Evolutionary conservation across 2,329 filamentous ascomycete species (phyloP).

Genomic region (Cyphellophora europaea): DNA sequence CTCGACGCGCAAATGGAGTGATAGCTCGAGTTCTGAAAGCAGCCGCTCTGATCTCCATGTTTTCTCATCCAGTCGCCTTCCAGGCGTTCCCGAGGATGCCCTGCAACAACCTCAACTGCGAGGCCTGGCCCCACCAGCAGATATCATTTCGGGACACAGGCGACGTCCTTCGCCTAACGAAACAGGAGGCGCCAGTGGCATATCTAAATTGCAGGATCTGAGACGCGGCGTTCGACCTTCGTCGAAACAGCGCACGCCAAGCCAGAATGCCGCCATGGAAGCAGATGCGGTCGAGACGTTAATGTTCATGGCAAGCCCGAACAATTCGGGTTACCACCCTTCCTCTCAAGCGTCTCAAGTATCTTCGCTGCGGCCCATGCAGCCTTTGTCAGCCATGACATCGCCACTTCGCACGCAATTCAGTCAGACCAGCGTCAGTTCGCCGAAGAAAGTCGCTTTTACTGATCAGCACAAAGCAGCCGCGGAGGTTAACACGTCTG

Average conservation of each 20-base stretch:
- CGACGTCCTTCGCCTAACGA: constrained; percentile 30
- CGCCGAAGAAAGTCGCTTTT: constrained; percentile 18
- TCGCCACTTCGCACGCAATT: constrained; percentile 14
- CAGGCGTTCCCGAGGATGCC: constrained; percentile 8
- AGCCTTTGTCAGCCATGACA: constrained; percentile 15
- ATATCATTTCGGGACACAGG: constrained; percentile 30
- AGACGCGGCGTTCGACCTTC: constrained; percentile 5
- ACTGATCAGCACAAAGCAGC: constrained; percentile 7
- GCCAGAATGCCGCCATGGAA: constrained; percentile 37
- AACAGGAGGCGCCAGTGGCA: constrained; percentile 6
- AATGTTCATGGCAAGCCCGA: constrained; percentile 41
- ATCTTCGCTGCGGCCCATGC: constrained; percentile 12
- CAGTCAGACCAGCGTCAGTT: constrained; percentile 14
- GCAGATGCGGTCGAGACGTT: constrained; percentile 42
- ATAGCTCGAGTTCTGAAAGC: constrained; percentile 19
- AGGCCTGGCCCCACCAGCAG: constrained; percentile 32
- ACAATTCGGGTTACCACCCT: constrained; percentile 33
- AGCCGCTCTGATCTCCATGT: constrained; percentile 2
- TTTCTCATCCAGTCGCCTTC: not conserved
- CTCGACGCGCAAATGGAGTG: constrained; percentile 15
- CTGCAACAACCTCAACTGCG: constrained; percentile 3
- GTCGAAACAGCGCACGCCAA: constrained; percentile 26
- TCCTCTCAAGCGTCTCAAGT: constrained; percentile 23
- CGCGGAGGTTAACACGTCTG: constrained; percentile 16
- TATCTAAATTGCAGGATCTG: constrained; percentile 1